A percentile compares a stretch with the other conserved stretches of the same genome.
Conservation (phyloP, 768 basidiomycete genomes). For the Rhizopogon rudus region DNA sequence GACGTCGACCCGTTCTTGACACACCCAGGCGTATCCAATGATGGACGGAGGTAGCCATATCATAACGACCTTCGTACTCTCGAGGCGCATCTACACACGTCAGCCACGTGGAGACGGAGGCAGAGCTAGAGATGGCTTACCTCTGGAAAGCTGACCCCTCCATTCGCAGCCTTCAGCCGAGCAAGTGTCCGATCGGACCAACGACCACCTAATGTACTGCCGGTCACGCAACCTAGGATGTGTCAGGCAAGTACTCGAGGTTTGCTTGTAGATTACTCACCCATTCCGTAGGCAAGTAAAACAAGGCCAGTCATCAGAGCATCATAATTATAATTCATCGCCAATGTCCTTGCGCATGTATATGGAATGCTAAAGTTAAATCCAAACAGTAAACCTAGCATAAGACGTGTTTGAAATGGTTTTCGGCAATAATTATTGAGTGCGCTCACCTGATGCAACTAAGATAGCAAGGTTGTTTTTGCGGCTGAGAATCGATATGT, state of each 20-base stretch:
- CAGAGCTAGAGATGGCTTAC: slow-evolving; percentile 27
- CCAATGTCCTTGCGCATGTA: slow-evolving; percentile 70
- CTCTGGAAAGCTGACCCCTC: slow-evolving; percentile 57
- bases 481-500: slow-evolving; percentile 51
- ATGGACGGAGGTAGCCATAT: slow-evolving; percentile 49
- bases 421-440: no score
- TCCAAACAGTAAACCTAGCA: slow-evolving; percentile 62
- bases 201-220: slow-evolving; percentile 56
- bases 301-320: slow-evolving; percentile 75
- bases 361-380: slow-evolving; percentile 69
- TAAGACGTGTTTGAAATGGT: background rate
- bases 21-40: slow-evolving; percentile 75
- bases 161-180: slow-evolving; percentile 42
- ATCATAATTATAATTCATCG: slow-evolving; percentile 57
- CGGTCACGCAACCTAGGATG: slow-evolving; percentile 39
- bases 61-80: slow-evolving; percentile 58
- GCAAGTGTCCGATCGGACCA: slow-evolving; percentile 51
- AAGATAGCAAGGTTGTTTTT: slow-evolving; percentile 67
- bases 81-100: slow-evolving; percentile 59
- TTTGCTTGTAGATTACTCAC: slow-evolving; percentile 28
- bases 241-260: background rate
- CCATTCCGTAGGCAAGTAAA: slow-evolving; percentile 68
- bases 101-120: background rate
- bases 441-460: slow-evolving; percentile 23
- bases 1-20: slow-evolving; percentile 57